Conservation (phyloP, 345 rosid species). For the Noccaea bulbosa region DNA sequence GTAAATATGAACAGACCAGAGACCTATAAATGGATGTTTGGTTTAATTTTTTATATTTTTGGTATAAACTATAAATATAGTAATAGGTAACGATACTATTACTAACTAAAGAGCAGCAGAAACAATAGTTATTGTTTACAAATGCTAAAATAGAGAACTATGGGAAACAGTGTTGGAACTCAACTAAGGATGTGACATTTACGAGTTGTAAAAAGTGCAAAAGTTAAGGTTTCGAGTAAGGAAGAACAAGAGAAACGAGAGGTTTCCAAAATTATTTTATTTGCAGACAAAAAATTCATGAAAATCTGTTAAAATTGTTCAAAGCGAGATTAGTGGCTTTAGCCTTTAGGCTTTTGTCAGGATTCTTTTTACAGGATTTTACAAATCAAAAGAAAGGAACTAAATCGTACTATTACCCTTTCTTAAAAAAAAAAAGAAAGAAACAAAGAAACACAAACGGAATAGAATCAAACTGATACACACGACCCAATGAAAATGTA, state of each 20-base stretch:
- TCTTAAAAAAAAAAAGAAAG: no score
- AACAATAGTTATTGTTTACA: neutral
- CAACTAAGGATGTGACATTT: slow-evolving; percentile 37
- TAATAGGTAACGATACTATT: slow-evolving; percentile 6
- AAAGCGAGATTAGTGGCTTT: slow-evolving; percentile 6
- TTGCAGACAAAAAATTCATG: neutral
- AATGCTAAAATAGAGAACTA: slow-evolving; percentile 12
- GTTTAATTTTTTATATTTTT: neutral
- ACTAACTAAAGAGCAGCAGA: slow-evolving; percentile 22
- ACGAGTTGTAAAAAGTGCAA: neutral
- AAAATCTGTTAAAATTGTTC: neutral
- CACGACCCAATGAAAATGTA: slow-evolving; percentile 30
- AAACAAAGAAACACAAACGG: neutral
- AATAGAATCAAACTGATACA: slow-evolving; percentile 11
- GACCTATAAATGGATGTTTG: slow-evolving; percentile 34
- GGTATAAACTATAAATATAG: neutral
- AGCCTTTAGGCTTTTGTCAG: neutral
- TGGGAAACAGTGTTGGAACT: slow-evolving; percentile 39
- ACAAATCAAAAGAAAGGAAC: slow-evolving; percentile 13
- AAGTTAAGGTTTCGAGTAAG: neutral
- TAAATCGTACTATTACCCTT: neutral
- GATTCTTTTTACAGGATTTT: neutral
- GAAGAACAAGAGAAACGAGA: neutral
- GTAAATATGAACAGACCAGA: slow-evolving; percentile 14
- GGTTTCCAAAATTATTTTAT: neutral